A percentile compares a stretch with the other conserved stretches of the same genome.
These are phyloP conservation scores for Boletus pseudopeckii DNA, from an alignment of 768 basidiomycete species.

Conservation along the genomic window DNA sequence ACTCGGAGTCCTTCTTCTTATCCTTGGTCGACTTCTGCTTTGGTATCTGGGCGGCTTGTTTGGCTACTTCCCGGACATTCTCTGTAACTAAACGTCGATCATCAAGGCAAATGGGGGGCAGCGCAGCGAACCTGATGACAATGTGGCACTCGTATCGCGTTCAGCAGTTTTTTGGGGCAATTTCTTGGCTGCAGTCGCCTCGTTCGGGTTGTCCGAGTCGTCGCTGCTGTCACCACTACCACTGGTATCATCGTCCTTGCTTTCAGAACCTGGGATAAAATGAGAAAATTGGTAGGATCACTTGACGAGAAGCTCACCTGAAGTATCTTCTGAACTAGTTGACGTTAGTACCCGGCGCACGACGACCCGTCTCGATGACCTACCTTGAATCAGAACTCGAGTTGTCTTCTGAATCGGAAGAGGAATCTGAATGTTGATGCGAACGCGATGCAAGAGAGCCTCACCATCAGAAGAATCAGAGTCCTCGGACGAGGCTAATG, in stretches of 20 bases:
- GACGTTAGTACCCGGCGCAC: slow-evolving; percentile 1
- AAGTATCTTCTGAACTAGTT: slow-evolving; percentile 17
- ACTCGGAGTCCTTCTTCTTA: slow-evolving; percentile 1
- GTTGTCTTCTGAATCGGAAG: slow-evolving; percentile 20
- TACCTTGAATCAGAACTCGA: slow-evolving; percentile 29
- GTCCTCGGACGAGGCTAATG: slow-evolving; percentile 23
- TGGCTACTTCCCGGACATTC: not conserved
- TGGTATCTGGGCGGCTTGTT: not conserved
- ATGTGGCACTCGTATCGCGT: slow-evolving; percentile 40
- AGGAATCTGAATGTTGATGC: slow-evolving; percentile 9
- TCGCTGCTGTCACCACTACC: slow-evolving; percentile 9
- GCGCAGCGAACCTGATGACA: slow-evolving; percentile 33
- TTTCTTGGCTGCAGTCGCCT: not conserved
- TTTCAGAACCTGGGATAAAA: slow-evolving; percentile 15
- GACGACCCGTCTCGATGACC: not conserved
- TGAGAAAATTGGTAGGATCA: not conserved
- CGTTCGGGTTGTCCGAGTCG: slow-evolving; percentile 3
- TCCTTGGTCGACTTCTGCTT: slow-evolving; percentile 2
- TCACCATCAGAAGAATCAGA: slow-evolving; percentile 28
- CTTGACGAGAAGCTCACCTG: slow-evolving; percentile 17
- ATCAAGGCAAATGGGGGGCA: not conserved
- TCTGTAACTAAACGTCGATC: slow-evolving; percentile 14
- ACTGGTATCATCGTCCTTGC: slow-evolving; percentile 7
- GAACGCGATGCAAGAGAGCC: not conserved
- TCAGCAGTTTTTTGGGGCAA: slow-evolving; percentile 9